A percentile compares a stretch with the other conserved stretches of the same genome.
These are phyloP conservation scores for Huntiella decipiens DNA, from an alignment of 2,329 filamentous ascomycete genomes.

Conservation along the genomic window DNA sequence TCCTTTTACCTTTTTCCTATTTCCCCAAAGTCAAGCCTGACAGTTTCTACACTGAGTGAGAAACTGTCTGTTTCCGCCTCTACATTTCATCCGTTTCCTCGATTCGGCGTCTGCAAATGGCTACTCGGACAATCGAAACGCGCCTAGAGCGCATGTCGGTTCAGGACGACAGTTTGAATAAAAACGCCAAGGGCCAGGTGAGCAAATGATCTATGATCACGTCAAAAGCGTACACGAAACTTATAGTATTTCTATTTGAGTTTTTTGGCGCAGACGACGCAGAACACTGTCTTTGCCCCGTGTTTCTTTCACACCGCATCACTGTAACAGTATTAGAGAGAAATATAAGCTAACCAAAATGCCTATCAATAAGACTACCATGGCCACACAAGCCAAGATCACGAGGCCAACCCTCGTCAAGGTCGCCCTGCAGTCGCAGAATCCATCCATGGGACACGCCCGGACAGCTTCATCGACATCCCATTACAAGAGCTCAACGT, in stretches of 20 bases:
- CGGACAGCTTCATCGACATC: constrained; percentile 2
- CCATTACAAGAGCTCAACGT: constrained; percentile 4
- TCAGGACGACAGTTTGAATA: constrained; percentile 61
- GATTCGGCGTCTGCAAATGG: constrained; percentile 27
- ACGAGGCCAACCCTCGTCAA: constrained; percentile 63
- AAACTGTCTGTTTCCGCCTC: too few species aligned
- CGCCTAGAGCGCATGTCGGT: constrained; percentile 82
- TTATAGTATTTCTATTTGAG: neutral
- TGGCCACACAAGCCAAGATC: constrained; percentile 11
- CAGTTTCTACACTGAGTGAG: too few species aligned
- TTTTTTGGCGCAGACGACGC: neutral
- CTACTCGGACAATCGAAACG: constrained; percentile 61
- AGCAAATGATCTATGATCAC: constrained; percentile 11
- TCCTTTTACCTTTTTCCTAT: too few species aligned
- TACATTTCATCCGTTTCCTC: too few species aligned
- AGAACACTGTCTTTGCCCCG: neutral
- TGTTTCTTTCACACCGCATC: neutral
- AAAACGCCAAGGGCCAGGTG: constrained; percentile 65
- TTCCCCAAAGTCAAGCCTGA: too few species aligned
- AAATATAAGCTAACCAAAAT: constrained; percentile 1
- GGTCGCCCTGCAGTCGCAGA: constrained; percentile 63
- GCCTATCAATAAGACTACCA: constrained; percentile 3
- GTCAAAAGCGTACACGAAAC: neutral
- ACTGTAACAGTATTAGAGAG: neutral
- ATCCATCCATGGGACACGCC: constrained; percentile 31